Conservation (phyloP, 148 eudicot genomes). For the Tetragonia tetragonoides region DNA sequence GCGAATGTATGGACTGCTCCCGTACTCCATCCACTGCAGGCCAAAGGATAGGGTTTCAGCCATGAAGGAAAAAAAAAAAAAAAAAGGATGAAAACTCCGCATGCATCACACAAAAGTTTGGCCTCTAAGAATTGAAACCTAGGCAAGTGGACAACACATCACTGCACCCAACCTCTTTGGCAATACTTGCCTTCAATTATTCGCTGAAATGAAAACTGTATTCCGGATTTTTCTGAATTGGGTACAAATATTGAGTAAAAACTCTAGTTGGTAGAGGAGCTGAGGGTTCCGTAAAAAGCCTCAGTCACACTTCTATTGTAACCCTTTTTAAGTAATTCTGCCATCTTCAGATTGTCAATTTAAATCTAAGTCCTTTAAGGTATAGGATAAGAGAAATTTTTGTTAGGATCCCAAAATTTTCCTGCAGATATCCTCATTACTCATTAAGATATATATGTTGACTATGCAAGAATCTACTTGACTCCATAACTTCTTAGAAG, state of each 20-base stretch:
- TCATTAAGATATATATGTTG: background rate
- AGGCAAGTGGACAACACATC: background rate
- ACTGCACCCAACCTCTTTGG: background rate
- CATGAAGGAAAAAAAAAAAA: too few relatives aligned
- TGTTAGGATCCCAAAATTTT: background rate
- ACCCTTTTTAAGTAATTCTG: background rate
- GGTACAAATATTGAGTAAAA: background rate
- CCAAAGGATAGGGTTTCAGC: too few relatives aligned
- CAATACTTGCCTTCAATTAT: background rate
- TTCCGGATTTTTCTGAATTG: background rate
- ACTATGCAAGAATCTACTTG: background rate
- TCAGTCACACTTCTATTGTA: background rate
- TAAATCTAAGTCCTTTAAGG: background rate
- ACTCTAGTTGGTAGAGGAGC: background rate
- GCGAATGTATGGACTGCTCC: too few relatives aligned
- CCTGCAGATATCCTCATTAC: background rate
- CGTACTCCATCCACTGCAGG: too few relatives aligned
- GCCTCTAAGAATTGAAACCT: background rate
- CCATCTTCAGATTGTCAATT: background rate
- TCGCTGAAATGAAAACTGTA: background rate
- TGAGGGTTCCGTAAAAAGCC: background rate
- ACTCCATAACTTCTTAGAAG: background rate
- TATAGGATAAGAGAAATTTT: background rate
- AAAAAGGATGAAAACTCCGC: too few relatives aligned
- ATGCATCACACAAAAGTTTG: background rate